These are phyloP conservation scores for Ceratobasidium sp. DNA, from an alignment of 1,284 basidiomycete species.

Conservation along the genomic window DNA sequence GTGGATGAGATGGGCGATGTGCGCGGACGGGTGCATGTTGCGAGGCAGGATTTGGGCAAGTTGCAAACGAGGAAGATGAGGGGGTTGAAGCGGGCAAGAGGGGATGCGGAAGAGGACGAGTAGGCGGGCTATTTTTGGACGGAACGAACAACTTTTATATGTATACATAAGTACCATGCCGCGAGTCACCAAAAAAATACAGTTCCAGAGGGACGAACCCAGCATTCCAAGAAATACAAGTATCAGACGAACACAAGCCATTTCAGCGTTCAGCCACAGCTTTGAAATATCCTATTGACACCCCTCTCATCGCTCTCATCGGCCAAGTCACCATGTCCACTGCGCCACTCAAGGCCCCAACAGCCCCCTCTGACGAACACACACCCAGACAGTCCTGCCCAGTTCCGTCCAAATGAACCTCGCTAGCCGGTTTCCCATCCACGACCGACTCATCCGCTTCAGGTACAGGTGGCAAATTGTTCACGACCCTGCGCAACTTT, in stretches of 20 bases:
- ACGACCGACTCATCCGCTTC: conserved; percentile 3
- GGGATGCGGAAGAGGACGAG: conserved; percentile 52
- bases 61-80: conserved; percentile 95
- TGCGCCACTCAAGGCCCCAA: background rate
- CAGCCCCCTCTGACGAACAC: background rate
- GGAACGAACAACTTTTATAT: conserved; percentile 1
- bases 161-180: background rate
- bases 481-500: conserved; percentile 6
- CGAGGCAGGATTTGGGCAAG: conserved; percentile 87
- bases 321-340: conserved; percentile 24
- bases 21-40: conserved; percentile 90
- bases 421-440: background rate
- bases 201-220: background rate
- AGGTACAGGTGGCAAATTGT: conserved; percentile 26
- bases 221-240: conserved; percentile 5
- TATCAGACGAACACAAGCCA: background rate
- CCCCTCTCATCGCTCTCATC: conserved; percentile 15
- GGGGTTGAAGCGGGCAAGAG: conserved; percentile 69
- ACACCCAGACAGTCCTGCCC: conserved; percentile 7
- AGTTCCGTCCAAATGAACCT: background rate
- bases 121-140: background rate
- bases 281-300: background rate
- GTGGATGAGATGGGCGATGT: conserved; percentile 99
- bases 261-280: background rate
- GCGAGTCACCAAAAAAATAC: conserved; percentile 22